Evolutionary conservation across 2,329 filamentous ascomycete genomes (phyloP).

Genomic region (Emmonsiellopsis sp.): DNA sequence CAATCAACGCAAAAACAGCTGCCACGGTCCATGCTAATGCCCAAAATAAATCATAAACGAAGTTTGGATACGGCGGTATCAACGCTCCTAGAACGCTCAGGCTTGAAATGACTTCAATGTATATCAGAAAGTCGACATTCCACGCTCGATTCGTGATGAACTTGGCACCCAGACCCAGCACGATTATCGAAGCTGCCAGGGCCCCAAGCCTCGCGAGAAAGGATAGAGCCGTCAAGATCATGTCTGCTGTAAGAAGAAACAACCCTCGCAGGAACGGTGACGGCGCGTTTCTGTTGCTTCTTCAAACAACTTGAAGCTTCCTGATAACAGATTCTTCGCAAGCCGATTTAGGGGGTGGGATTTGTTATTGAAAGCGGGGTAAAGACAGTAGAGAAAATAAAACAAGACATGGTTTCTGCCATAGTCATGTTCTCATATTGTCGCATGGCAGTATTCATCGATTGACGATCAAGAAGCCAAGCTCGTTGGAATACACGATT

Average conservation of each 20-base stretch:
- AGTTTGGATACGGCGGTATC: conserved; percentile 3
- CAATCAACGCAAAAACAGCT: background rate
- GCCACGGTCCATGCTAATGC: conserved; percentile 1
- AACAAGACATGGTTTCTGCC: too few relatives aligned
- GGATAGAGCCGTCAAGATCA: background rate
- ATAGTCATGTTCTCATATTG: too few relatives aligned
- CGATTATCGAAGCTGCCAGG: background rate
- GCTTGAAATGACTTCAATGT: conserved; percentile 1
- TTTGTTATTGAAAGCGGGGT: too few relatives aligned
- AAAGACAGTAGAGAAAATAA: too few relatives aligned
- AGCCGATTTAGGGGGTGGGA: too few relatives aligned
- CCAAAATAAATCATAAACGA: conserved; percentile 2
- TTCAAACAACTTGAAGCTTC: background rate
- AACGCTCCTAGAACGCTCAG: background rate
- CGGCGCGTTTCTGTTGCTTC: too few relatives aligned
- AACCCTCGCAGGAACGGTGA: background rate
- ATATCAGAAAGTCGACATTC: conserved; percentile 1
- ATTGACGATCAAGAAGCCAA: too few relatives aligned
- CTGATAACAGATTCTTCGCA: too few relatives aligned
- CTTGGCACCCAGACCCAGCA: background rate
- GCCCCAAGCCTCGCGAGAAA: conserved; percentile 1
- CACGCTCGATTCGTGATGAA: conserved; percentile 2
- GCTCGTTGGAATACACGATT: too few relatives aligned
- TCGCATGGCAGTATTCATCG: too few relatives aligned
- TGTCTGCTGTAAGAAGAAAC: background rate